Conservation (phyloP, 2,329 filamentous ascomycete genomes). For the Sporothrix mexicana region DNA sequence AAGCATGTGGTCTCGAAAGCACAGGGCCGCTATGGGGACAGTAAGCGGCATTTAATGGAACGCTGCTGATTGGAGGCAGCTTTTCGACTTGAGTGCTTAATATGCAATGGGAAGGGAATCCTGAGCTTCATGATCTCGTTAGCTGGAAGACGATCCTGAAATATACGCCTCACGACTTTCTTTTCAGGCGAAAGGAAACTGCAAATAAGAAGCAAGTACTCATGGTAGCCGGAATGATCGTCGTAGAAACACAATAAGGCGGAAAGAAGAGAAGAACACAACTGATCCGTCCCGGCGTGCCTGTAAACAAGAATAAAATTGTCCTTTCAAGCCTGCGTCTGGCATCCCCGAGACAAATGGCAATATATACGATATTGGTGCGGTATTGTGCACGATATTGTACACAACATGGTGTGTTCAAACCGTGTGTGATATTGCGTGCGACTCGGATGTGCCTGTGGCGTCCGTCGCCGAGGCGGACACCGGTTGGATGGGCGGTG, state of each 20-base stretch:
- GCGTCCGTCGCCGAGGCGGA: constrained; percentile 7
- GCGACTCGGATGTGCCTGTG: neutral
- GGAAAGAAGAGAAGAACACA: constrained; percentile 4
- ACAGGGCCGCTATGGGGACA: neutral
- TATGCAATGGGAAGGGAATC: neutral
- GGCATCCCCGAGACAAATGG: constrained; percentile 26
- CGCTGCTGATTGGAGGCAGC: neutral
- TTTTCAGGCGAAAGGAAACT: neutral
- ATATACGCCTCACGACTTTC: neutral
- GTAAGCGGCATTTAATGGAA: neutral
- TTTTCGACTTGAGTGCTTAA: neutral
- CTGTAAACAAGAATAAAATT: neutral
- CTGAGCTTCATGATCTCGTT: neutral
- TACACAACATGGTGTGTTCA: neutral
- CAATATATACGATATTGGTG: constrained; percentile 28
- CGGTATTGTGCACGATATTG: constrained; percentile 11
- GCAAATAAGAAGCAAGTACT: neutral
- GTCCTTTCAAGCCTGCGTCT: constrained; percentile 2
- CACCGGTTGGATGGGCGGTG: neutral
- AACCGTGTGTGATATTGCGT: constrained; percentile 4
- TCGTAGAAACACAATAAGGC: constrained; percentile 19
- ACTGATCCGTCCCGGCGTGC: neutral
- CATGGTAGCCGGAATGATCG: constrained; percentile 1
- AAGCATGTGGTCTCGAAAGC: too few species aligned
- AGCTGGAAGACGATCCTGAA: neutral